Base-by-base conservation (phyloP, 768 basidiomycete species). In the Boletus subcaerulescens region DNA sequence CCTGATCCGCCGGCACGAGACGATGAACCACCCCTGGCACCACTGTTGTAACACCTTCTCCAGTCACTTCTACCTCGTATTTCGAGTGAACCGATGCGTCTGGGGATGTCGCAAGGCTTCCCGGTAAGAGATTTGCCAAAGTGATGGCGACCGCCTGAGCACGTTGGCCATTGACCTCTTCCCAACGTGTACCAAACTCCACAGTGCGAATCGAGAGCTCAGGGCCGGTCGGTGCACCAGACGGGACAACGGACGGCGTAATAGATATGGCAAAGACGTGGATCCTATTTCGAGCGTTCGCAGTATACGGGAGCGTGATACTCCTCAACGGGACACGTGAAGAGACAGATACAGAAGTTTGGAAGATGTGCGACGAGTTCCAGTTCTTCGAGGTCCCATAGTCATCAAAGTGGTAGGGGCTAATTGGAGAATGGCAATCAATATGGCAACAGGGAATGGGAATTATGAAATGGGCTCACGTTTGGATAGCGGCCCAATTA, bases 91-190 rank as follows among this genome's bases (percentile, higher is more conserved):
- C 33, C 3, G 77, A 73, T 0, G 73, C 69, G 32, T 59, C 56
- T 3, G 53, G 58, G 0, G 70, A 66, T 2, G 63, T 48, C 2
- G 42, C 60, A 2, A 69, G 47, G 35, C 46, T 68, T 3, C 68
- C 66, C 0, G 81, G 76, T 10, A 80, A 67, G 12, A 82, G 67
- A 57, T 84, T 84, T 22, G 76, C 76, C 13, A 84, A 58, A 0
- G 79, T 81, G 39, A 84, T 74, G 42, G 80, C 78, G 0, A 84
- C 75, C 0, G 73, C 74, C 58, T 83, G 81, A 5, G 74, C 75
- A 24, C 73, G 74, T 45, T 62, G 61, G 3, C 68, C 70, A 26
- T 69, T 41, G 26, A 76, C 61, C 18, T 72, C 62, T 32, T 76
- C 74, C 80, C 79, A 82, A 20, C 79, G 73, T 0, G 73, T 74